Evolutionary conservation across 2,329 filamentous ascomycete genomes (phyloP), one percentile per base, ranked within the genome.

Genomic region (Colletotrichum australisinense): DNA sequence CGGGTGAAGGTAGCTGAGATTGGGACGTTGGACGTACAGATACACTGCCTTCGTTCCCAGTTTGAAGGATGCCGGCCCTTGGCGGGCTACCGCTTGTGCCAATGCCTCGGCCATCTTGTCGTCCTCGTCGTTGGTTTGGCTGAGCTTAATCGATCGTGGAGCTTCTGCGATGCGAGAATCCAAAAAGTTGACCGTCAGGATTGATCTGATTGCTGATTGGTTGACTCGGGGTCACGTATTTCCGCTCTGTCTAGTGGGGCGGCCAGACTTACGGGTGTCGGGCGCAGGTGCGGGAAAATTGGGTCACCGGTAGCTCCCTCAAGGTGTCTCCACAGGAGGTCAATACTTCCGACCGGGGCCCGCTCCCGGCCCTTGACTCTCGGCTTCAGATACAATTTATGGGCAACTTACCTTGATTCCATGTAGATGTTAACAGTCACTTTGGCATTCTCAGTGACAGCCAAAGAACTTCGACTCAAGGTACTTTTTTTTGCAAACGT

Each of bases 41-140:
- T 85, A 91, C 57, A 91, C 80, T 77, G 89, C 82, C 79, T 90
- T 91, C 73, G 80, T 80, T 38, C 89, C 89, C 67, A 90, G 79
- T 76, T 79, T 85, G 76, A 88, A 88, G 76, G 79, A 49, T n/a
- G 42, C 79, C 64, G 86, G 84, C 73, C 81, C 79, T 77, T 82
- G 80, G 73, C 83, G 81, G 75, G 81, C 81, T 49, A 79, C 80
- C 60, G 77, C 80, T 76, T 81, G 75, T 59, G 76, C 83, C 49
- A 80, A 82, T 81, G 80, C 80, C 74, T 83, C 80, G 52, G 84
- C 81, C 84, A 86, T 86, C 73, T 76, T 80, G 78, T 62, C 62
- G 63, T 67, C 55, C n/a, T n/a, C 62, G 63, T 67, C 59, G 46
- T 52, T 69, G 66, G 26, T 63, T 46, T 70, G 67, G 67, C 49